phyloP scores from a whole-genome alignment of 2,329 filamentous ascomycete species.

The Ilyonectria sp. region DNA sequence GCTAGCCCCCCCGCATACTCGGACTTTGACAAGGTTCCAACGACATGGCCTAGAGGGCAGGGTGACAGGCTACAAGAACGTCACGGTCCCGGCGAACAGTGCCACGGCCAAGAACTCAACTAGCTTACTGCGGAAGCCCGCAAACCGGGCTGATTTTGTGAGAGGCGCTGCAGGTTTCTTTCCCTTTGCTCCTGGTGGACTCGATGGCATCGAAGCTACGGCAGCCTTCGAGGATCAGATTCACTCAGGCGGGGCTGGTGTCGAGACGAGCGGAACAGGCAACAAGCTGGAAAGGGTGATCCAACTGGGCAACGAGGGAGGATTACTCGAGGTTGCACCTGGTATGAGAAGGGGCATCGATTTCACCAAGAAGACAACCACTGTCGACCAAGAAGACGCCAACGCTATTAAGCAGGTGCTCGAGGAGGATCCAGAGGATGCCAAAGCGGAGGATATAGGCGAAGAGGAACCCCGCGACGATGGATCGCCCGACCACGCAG shows the following conservation, averaged over 20 bases:
- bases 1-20: slow-evolving; percentile 90
- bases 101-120: slow-evolving; percentile 97
- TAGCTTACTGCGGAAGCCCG: slow-evolving; percentile 88
- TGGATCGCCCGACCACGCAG: slow-evolving; percentile 41
- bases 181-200: slow-evolving; percentile 90
- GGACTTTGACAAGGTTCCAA: slow-evolving; percentile 94
- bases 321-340: slow-evolving; percentile 85
- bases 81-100: slow-evolving; percentile 90
- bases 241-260: slow-evolving; percentile 66
- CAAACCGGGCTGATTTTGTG: slow-evolving; percentile 90
- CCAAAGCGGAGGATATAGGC: slow-evolving; percentile 43
- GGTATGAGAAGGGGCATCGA: slow-evolving; percentile 86
- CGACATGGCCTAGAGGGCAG: slow-evolving; percentile 92
- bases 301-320: slow-evolving; percentile 82
- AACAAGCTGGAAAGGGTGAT: slow-evolving; percentile 87
- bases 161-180: slow-evolving; percentile 94
- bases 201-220: slow-evolving; percentile 88
- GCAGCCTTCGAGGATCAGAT: slow-evolving; percentile 87
- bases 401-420: slow-evolving; percentile 79
- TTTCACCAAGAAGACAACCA: slow-evolving; percentile 72
- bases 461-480: slow-evolving; percentile 47
- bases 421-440: slow-evolving; percentile 65
- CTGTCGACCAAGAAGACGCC: slow-evolving; percentile 72
- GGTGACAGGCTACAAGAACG: slow-evolving; percentile 94
- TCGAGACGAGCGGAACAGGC: slow-evolving; percentile 59